These are phyloP conservation scores for Cladosporium cucumerinum DNA, from an alignment of 2,329 filamentous ascomycete species.

Conservation along the genomic window DNA sequence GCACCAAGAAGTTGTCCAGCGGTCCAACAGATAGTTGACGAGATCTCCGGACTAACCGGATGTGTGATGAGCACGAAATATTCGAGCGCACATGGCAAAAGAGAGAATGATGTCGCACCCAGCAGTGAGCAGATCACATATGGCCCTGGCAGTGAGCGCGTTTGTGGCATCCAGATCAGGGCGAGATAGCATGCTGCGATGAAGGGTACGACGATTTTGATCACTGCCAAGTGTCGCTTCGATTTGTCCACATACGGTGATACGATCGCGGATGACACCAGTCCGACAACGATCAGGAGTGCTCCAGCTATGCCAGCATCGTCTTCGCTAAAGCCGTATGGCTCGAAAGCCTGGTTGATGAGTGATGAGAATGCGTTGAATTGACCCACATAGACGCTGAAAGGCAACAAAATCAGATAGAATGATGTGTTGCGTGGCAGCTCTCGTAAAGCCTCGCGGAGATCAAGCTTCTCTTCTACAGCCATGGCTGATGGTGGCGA, in stretches of 20 bases:
- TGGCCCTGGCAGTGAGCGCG: slow-evolving; percentile 60
- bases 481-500: slow-evolving; percentile 71
- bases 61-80: slow-evolving; percentile 83
- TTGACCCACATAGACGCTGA: slow-evolving; percentile 78
- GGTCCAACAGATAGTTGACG: slow-evolving; percentile 78
- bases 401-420: slow-evolving; percentile 78
- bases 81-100: slow-evolving; percentile 83
- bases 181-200: slow-evolving; percentile 65
- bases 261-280: slow-evolving; percentile 70
- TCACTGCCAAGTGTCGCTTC: slow-evolving; percentile 70
- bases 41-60: slow-evolving; percentile 81
- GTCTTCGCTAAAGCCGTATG: slow-evolving; percentile 79
- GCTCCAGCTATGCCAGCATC: slow-evolving; percentile 88
- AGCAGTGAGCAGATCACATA: slow-evolving; percentile 73
- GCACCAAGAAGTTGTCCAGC: slow-evolving; percentile 83
- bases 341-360: slow-evolving; percentile 83
- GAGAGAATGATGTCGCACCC: slow-evolving; percentile 73
- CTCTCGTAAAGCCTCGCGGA: slow-evolving; percentile 49
- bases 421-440: slow-evolving; percentile 62
- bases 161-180: slow-evolving; percentile 76
- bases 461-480: slow-evolving; percentile 51
- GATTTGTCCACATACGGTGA: slow-evolving; percentile 82
- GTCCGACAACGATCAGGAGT: slow-evolving; percentile 81
- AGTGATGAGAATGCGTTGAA: slow-evolving; percentile 91
- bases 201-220: slow-evolving; percentile 72